Base-by-base conservation (phyloP, 257 asterid genomes). In the Solanum tarijense region DNA sequence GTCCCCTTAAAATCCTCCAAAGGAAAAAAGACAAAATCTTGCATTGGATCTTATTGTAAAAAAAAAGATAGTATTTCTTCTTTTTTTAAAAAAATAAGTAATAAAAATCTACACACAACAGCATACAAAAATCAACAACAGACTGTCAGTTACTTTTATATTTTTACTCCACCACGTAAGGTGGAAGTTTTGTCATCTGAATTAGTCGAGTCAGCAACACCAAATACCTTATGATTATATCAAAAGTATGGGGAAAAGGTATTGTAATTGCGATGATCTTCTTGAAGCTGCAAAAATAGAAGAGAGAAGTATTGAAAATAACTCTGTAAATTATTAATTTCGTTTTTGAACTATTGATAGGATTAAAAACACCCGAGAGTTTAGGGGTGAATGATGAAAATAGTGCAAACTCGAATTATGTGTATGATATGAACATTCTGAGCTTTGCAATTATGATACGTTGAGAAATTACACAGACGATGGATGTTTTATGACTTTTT, bases 381-480 rank as follows among this genome's bases (percentile, higher is more conserved):
- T 43, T 12, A 43, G 21, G 9, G 9, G 9, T 16, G 62, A 52
- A 52, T 5, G 62, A 52, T 52, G 38, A 13, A 10, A 27, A 83
- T 25, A 66, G 27, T 43, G 9, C 65, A 38, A 72, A 85, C 36
- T 27, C 34, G 31, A 35, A 31, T 62, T 66, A 36, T 31, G 72
- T 34, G 43, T 76, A 48, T 14, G 11, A 4, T 48, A 69, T 66
- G 85, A 66, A 34, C 66, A 46, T 14, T 81, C 79, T 89, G 85
- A 71, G 9, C 52, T 34, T 36, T 89, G 14, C 38, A 29, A 46
- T 46, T 43, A 46, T 81, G 84, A 78, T 60, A 60, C 31, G 81
- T 68, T 62, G 73, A 88, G 88, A 84, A 84, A 36, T 86, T 86
- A 86, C 85, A 83, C 88, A 88, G 83, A 73, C 32, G 48, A 89